phyloP scores from a whole-genome alignment of 805 yeast genomes.

The Lachancea meyersii region DNA sequence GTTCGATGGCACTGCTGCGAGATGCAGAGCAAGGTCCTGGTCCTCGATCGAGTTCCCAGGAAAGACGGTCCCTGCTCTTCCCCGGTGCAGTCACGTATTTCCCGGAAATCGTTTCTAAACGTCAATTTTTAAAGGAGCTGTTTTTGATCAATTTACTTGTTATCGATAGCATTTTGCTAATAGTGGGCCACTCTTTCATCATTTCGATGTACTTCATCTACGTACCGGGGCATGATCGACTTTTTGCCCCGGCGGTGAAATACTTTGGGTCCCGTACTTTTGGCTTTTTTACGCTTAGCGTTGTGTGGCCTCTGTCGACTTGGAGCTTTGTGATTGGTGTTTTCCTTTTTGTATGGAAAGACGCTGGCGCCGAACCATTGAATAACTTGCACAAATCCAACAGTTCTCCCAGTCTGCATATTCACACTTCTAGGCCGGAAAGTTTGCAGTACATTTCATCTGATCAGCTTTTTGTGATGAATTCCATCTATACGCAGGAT shows the following conservation, averaged over 20 bases:
- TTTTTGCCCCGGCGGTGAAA: slow-evolving; percentile 30
- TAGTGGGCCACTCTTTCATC: slow-evolving; percentile 33
- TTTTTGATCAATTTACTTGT: slow-evolving; percentile 13
- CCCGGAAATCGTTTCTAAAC: slow-evolving; percentile 10
- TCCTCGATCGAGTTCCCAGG: background rate
- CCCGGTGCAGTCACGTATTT: slow-evolving; percentile 9
- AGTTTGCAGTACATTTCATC: slow-evolving; percentile 9
- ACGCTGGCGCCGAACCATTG: slow-evolving; percentile 8
- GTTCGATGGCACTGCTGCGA: slow-evolving; percentile 12
- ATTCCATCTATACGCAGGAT: slow-evolving; percentile 11
- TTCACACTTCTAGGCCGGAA: slow-evolving; percentile 6
- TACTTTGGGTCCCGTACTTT: slow-evolving; percentile 33
- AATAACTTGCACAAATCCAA: slow-evolving; percentile 5
- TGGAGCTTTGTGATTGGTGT: slow-evolving; percentile 18
- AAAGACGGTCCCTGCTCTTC: background rate
- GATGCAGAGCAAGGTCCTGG: slow-evolving; percentile 9
- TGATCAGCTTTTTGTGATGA: slow-evolving; percentile 10
- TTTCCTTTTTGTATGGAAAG: slow-evolving; percentile 24
- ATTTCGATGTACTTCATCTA: slow-evolving; percentile 38
- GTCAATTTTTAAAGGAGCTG: slow-evolving; percentile 12
- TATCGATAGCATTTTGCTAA: slow-evolving; percentile 17
- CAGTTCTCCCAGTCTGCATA: slow-evolving; percentile 2
- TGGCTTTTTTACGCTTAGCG: slow-evolving; percentile 23
- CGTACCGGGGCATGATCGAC: slow-evolving; percentile 32
- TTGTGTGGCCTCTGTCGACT: slow-evolving; percentile 31